phyloP scores from a whole-genome alignment of 371 early-diverging fungal genomes.

The Mortierella sp. region DNA sequence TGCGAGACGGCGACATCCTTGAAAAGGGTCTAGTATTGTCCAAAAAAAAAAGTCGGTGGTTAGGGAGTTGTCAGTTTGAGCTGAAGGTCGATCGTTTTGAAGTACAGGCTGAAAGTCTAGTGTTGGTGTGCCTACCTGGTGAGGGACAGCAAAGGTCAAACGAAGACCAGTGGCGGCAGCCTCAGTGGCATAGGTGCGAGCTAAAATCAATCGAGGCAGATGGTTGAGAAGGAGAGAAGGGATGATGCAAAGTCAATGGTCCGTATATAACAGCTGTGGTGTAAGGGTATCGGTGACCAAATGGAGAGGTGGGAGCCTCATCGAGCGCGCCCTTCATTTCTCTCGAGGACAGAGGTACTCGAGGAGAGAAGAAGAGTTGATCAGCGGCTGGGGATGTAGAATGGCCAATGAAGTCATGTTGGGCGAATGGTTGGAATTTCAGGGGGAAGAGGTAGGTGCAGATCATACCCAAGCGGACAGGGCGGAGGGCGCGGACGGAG shows the following conservation, averaged over 20 bases:
- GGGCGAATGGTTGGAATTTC: not conserved
- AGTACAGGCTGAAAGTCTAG: not conserved
- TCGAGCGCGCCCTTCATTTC: not conserved
- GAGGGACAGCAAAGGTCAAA: slow-evolving; percentile 92
- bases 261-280: not conserved
- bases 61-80: not conserved
- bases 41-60: not conserved
- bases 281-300: not conserved
- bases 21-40: slow-evolving; percentile 67
- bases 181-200: slow-evolving; percentile 82
- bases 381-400: too few species aligned
- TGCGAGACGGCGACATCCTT: slow-evolving; percentile 85
- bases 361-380: not conserved
- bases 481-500: slow-evolving; percentile 51
- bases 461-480: slow-evolving; percentile 49
- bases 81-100: not conserved
- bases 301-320: not conserved
- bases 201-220: slow-evolving; percentile 42
- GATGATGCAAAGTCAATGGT: not conserved
- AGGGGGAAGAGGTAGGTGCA: not conserved
- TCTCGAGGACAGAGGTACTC: not conserved
- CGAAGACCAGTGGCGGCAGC: slow-evolving; percentile 73
- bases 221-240: not conserved
- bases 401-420: too few species aligned
- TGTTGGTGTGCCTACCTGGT: slow-evolving; percentile 72